These are phyloP conservation scores for Monosporascus cannonballus DNA, from an alignment of 2,329 filamentous ascomycete genomes.

Conservation along the genomic window DNA sequence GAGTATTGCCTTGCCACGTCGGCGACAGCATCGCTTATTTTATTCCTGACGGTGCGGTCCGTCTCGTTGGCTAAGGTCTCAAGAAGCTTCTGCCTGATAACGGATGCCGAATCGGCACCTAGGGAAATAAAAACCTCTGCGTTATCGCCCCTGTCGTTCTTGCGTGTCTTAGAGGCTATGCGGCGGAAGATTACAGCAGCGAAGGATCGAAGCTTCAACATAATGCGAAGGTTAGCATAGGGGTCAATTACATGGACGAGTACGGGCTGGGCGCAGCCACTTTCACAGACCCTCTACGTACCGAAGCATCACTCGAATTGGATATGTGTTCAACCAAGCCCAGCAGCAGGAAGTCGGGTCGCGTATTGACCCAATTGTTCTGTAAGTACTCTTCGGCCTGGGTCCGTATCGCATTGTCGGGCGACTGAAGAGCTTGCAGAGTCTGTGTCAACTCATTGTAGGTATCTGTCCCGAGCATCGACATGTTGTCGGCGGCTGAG, in stretches of 20 bases:
- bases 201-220: constrained; percentile 75
- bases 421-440: constrained; percentile 78
- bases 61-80: constrained; percentile 69
- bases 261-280: too few relatives aligned
- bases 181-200: constrained; percentile 90
- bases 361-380: constrained; percentile 77
- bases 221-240: constrained; percentile 8
- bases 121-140: constrained; percentile 84
- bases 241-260: neutral
- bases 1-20: constrained; percentile 93
- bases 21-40: constrained; percentile 95
- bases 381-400: constrained; percentile 87
- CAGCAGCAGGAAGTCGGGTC: constrained; percentile 87
- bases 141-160: constrained; percentile 63
- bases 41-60: constrained; percentile 74
- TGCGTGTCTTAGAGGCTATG: constrained; percentile 84
- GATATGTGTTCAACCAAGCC: constrained; percentile 89
- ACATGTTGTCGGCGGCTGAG: constrained; percentile 50
- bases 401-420: constrained; percentile 80
- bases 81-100: constrained; percentile 79
- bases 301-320: constrained; percentile 64
- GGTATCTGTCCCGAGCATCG: constrained; percentile 76
- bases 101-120: constrained; percentile 63
- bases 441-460: constrained; percentile 81
- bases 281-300: constrained; percentile 36